Base-by-base conservation (phyloP, 2,329 filamentous ascomycete species). In the Phyllosticta capitalensis region DNA sequence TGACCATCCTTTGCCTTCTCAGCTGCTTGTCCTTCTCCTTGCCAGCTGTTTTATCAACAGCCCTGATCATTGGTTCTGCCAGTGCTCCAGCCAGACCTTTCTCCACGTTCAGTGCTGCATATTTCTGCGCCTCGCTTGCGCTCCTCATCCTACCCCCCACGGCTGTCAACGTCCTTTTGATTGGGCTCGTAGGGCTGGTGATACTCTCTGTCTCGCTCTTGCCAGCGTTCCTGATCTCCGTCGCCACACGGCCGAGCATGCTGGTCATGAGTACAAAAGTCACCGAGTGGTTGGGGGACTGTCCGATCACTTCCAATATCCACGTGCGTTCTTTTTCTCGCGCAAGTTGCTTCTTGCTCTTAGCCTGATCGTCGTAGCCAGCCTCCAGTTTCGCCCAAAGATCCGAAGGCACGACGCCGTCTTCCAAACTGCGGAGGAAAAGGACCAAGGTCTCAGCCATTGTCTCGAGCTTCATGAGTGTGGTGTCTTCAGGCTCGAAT, bases 231-330 rank as follows among this genome's bases (percentile, higher is more conserved):
- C 74, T 74, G 6, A 85, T 72, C 66, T 87, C 83, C 33, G 76
- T 76, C 26, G 79, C 74, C 45, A 87, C 78, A 10, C 80, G 78
- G 21, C 79, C 79, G 10, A 96, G 79, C 73, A 91, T 92, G 9
- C 89, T 85, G 0, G 87, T 90, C 17, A 96, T 76, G 64, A 96
- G 91, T 1, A 95, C 88, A 67, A 96, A 95, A 0, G 88, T 88
- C 59, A 96, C 92, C 68, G 90, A 94, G 73, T 95, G 88, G 55
- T 87, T 86, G 1, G 68, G 88, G 0, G 83, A 81, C 1, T 81
- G 77, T 0, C 87, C 82, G 1, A 96, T 79, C 1, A 87, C 81
- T 64, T 96, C 92, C 5, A 96, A 82, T 1, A 94, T 75, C 69
- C 77, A 78, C 48, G 79, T 78, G 62, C 83, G 80, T 52, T 81